phyloP scores from a whole-genome alignment of 139 green algal species.

The Bryopsis sp. region DNA sequence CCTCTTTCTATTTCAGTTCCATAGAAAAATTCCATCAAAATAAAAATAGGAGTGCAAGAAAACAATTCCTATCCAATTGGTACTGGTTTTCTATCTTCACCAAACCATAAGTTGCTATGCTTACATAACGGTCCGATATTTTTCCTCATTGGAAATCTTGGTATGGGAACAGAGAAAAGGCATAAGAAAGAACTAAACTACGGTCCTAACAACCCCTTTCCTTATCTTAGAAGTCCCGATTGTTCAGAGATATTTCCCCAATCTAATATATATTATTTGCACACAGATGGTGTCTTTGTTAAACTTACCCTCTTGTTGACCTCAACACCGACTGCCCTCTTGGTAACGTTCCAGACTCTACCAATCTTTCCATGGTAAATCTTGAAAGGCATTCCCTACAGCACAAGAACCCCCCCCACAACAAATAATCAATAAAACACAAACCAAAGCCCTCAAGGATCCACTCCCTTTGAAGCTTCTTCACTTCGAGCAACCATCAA shows the following conservation, averaged over 20 bases:
- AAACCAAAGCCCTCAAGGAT: neutral
- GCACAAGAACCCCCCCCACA: neutral
- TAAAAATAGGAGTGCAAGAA: neutral
- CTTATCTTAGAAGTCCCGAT: too few relatives aligned
- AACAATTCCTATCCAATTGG: neutral
- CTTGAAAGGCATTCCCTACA: constrained; percentile 97
- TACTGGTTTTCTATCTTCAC: too few relatives aligned
- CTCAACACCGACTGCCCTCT: constrained; percentile 93
- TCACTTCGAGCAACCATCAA: neutral
- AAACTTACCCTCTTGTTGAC: constrained; percentile 89
- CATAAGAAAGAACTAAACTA: too few relatives aligned
- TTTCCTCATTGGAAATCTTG: too few relatives aligned
- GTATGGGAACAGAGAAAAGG: too few relatives aligned
- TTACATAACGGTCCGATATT: too few relatives aligned
- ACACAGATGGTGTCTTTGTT: too few relatives aligned
- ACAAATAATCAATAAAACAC: constrained; percentile 1
- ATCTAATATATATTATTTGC: too few relatives aligned
- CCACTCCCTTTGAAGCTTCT: neutral
- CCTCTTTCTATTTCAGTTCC: too few relatives aligned
- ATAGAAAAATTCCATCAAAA: neutral
- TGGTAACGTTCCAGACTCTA: constrained; percentile 96
- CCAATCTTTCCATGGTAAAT: constrained; percentile 96
- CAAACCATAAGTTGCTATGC: too few relatives aligned
- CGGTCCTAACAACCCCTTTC: too few relatives aligned
- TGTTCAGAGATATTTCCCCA: too few relatives aligned